A percentile compares a stretch with the other conserved stretches of the same genome.
Evolutionary conservation across 1,284 basidiomycete genomes (phyloP).

Genomic region (Heterobasidion annosum): DNA sequence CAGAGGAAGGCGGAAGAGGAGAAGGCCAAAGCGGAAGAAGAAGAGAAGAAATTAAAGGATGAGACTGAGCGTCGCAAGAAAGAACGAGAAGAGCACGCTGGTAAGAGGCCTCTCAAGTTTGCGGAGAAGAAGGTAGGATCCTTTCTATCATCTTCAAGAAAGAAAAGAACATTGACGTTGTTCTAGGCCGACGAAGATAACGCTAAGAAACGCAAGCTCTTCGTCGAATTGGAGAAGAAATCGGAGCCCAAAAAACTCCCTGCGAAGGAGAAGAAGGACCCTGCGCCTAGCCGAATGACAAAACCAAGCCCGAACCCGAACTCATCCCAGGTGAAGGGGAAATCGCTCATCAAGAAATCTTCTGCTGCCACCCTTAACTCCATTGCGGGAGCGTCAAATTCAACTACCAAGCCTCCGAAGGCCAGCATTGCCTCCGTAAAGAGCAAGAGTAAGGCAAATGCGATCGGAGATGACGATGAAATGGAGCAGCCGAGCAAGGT

Average conservation of each 20-base stretch:
- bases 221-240: constrained; percentile 48
- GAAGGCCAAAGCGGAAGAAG: constrained; percentile 49
- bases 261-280: constrained; percentile 33
- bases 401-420: constrained; percentile 6
- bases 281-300: constrained; percentile 23
- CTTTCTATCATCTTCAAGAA: neutral
- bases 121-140: constrained; percentile 45
- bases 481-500: constrained; percentile 41
- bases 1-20: constrained; percentile 78
- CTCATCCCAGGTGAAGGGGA: constrained; percentile 17
- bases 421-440: constrained; percentile 20
- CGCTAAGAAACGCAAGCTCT: constrained; percentile 61
- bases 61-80: constrained; percentile 64
- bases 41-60: constrained; percentile 63
- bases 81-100: constrained; percentile 66
- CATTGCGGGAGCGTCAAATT: constrained; percentile 9
- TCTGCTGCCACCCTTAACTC: constrained; percentile 5
- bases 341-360: constrained; percentile 13
- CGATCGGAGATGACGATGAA: constrained; percentile 37
- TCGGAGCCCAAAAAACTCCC: constrained; percentile 46
- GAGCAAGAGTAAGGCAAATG: constrained; percentile 37
- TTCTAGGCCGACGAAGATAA: constrained; percentile 47
- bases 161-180: neutral
- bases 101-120: constrained; percentile 48
- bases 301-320: constrained; percentile 18